phyloP scores from a whole-genome alignment of 768 basidiomycete species.

The Leccinum variicolor region DNA sequence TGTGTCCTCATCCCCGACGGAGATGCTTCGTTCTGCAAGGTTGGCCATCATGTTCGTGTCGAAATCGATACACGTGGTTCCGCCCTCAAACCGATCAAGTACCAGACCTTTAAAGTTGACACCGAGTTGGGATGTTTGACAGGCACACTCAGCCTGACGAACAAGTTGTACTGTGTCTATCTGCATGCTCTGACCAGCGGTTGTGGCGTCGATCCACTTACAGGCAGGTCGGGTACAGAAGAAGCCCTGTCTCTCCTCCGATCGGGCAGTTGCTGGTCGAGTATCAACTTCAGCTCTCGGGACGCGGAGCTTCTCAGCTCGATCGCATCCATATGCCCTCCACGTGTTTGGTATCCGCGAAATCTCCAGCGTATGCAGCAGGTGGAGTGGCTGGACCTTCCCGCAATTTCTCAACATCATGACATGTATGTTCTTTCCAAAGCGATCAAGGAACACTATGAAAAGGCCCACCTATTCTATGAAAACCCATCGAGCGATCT shows the following conservation, averaged over 20 bases:
- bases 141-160: not conserved
- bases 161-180: not conserved
- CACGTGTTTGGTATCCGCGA: constrained; percentile 6
- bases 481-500: not conserved
- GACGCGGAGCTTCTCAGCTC: constrained; percentile 30
- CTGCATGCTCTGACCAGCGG: constrained; percentile 8
- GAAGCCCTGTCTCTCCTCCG: constrained; percentile 18
- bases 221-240: not conserved
- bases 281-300: constrained; percentile 29
- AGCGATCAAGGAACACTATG: constrained; percentile 27
- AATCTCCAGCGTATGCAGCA: constrained; percentile 38
- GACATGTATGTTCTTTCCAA: constrained; percentile 19
- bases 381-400: constrained; percentile 29
- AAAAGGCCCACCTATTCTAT: constrained; percentile 9
- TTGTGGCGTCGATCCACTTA: not conserved
- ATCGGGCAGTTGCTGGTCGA: constrained; percentile 37
- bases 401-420: constrained; percentile 27
- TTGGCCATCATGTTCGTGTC: constrained; percentile 11
- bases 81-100: constrained; percentile 7
- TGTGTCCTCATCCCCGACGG: constrained; percentile 39
- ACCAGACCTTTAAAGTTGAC: constrained; percentile 8
- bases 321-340: constrained; percentile 34
- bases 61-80: not conserved
- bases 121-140: not conserved
- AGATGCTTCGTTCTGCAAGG: not conserved